phyloP scores from a whole-genome alignment of 2,329 filamentous ascomycete genomes.

The Ophiostoma himal-ulmi region DNA sequence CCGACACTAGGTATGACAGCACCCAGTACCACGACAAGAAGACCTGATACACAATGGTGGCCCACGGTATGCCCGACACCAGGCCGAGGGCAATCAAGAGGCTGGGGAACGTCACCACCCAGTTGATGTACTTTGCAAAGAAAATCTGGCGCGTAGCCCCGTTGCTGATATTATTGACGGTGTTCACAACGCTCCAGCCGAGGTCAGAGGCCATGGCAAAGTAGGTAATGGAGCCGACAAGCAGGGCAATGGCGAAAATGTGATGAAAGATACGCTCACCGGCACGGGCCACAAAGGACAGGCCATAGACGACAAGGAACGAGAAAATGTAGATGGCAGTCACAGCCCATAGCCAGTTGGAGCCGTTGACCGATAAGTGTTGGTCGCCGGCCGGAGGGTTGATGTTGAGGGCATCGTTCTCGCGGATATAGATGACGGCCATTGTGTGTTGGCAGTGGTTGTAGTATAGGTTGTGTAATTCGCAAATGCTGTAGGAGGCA shows the following conservation, averaged over 20 bases:
- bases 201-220: constrained; percentile 49
- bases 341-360: constrained; percentile 52
- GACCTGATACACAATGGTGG: constrained; percentile 48
- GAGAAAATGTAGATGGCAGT: constrained; percentile 43
- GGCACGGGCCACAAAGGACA: constrained; percentile 39
- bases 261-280: constrained; percentile 54
- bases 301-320: constrained; percentile 40
- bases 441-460: constrained; percentile 28
- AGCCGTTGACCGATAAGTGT: constrained; percentile 41
- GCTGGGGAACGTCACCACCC: constrained; percentile 46
- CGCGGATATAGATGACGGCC: constrained; percentile 32
- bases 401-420: constrained; percentile 43
- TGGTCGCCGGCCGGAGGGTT: constrained; percentile 42
- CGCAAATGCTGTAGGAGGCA: not conserved
- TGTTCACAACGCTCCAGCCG: constrained; percentile 38
- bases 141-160: constrained; percentile 45
- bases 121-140: constrained; percentile 52
- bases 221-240: constrained; percentile 47
- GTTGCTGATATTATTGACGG: constrained; percentile 31
- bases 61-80: constrained; percentile 48
- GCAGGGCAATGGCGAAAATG: constrained; percentile 44
- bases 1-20: constrained; percentile 44
- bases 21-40: constrained; percentile 48
- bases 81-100: constrained; percentile 44
- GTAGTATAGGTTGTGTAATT: not conserved